Evolutionary conservation across 768 basidiomycete genomes (phyloP), one percentile per base, ranked within the genome.

Genomic region (Suillus spraguei): DNA sequence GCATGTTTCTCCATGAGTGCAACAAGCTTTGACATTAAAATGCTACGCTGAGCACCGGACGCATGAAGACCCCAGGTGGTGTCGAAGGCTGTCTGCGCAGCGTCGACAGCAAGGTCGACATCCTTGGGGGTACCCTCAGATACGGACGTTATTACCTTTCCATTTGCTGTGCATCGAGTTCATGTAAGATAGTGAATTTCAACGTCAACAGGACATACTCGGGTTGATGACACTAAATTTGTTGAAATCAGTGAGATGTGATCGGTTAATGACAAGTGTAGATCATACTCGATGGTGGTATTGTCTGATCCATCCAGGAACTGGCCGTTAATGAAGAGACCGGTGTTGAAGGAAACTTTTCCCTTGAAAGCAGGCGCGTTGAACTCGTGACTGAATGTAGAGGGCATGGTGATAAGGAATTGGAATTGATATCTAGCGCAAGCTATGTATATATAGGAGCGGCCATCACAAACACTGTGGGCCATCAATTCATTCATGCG

Each of bases 51-150:
- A 6, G 69, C 20, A 17, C 87, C 90, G 9, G 87, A 75, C 24
- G 74, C 70, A 63, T 87, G 86, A 64, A 87, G 74, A 38, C 91
- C 91, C 91, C 94, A 94, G 46, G 75, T 71, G 6, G 83, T 86
- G 20, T 89, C 84, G 74, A 68, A 82, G 1, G 87, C 85, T 70
- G 81, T 84, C 63, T 85, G 81, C 0, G 91, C 91, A 46, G 82
- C 88, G 6, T 79, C 76, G 62, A 94, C 93, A 0, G 94, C 94
- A 52, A 73, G 68, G 73, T 96, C 90, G 65, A 97, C 86, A 71
- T 96, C 94, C 65, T 85, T 82, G 7, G 81, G 63, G 1, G 85
- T 85, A 33, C 82, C 93, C 70, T 84, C 85, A 0, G 85, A 75
- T 65, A 93, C 76, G 53, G 79, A 63, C 1, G 85, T 85, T 71